phyloP scores from a whole-genome alignment of 257 asterid species.

The Primulina huaijiensis region DNA sequence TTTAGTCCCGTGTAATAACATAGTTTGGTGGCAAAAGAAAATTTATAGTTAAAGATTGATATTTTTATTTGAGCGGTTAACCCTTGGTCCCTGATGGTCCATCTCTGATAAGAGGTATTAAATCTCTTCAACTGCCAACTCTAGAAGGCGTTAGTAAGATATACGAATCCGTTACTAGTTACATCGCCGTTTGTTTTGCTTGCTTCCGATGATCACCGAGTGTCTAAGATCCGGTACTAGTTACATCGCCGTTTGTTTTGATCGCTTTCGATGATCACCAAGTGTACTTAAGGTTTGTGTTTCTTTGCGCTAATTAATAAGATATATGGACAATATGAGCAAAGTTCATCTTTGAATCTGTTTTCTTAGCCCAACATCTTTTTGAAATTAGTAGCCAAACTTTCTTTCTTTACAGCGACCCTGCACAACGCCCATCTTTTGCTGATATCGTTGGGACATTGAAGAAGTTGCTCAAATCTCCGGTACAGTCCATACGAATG shows the following conservation, averaged over 20 bases:
- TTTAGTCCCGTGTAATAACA: too few species aligned
- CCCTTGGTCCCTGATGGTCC: too few species aligned
- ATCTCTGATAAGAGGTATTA: too few species aligned
- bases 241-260: too few species aligned
- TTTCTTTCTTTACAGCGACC: slow-evolving; percentile 49
- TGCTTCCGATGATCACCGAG: too few species aligned
- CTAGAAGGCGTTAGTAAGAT: too few species aligned
- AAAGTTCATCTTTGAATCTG: neutral
- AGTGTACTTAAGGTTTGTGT: neutral
- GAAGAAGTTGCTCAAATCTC: slow-evolving; percentile 86
- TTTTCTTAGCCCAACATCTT: neutral
- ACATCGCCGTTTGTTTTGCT: neutral
- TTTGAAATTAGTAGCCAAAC: neutral
- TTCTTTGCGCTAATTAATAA: neutral
- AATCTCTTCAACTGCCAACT: too few species aligned
- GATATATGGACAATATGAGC: neutral
- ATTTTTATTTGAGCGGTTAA: too few species aligned
- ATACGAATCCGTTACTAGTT: too few species aligned
- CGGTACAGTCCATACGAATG: slow-evolving; percentile 67
- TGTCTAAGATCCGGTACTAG: too few species aligned
- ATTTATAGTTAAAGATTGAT: too few species aligned
- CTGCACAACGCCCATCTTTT: slow-evolving; percentile 68
- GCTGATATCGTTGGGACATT: slow-evolving; percentile 57
- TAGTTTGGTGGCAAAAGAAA: too few species aligned
- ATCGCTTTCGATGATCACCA: neutral